Percentiles rank a stretch among this genome's conserved stretches.
Conservation (phyloP, 2,329 filamentous ascomycete genomes). For the Diaporthe sp. region DNA sequence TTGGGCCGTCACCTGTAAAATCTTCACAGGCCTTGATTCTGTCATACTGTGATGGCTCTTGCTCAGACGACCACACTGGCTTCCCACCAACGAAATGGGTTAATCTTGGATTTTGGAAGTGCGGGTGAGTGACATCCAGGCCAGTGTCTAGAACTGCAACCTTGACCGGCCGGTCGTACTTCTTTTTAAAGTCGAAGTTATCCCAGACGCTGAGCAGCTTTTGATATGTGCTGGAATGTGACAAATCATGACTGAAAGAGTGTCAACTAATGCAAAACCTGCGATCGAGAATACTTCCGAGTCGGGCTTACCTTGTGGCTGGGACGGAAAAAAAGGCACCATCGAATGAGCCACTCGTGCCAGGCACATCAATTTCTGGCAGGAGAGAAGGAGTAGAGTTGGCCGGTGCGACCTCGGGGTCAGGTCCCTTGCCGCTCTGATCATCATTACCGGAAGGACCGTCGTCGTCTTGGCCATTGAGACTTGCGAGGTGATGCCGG, state of each 20-base stretch:
- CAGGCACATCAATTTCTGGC: not conserved
- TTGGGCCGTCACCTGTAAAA: not conserved
- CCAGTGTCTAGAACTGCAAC: slow-evolving; percentile 1
- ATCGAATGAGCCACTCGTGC: not conserved
- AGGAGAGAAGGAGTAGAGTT: not conserved
- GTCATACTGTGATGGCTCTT: not conserved
- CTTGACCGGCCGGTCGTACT: not conserved
- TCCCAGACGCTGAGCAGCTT: not conserved
- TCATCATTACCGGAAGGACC: not conserved
- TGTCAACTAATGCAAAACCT: not conserved
- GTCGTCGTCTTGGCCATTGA: not conserved
- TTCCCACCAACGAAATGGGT: not conserved
- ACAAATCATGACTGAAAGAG: not conserved
- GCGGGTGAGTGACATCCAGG: not conserved
- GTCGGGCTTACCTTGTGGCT: not conserved
- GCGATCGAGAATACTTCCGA: too few relatives aligned
- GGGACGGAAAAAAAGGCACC: not conserved
- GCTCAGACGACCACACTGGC: not conserved
- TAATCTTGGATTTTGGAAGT: not conserved
- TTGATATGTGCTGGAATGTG: not conserved
- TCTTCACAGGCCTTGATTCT: not conserved
- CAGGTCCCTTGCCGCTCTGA: not conserved
- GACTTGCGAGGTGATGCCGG: not conserved
- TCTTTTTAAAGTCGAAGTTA: not conserved
- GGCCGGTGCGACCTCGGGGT: not conserved